Evolutionary conservation across 2,329 filamentous ascomycete genomes (phyloP), one percentile per base, ranked within the genome.

Genomic region (Magnaporthiopsis poae): DNA sequence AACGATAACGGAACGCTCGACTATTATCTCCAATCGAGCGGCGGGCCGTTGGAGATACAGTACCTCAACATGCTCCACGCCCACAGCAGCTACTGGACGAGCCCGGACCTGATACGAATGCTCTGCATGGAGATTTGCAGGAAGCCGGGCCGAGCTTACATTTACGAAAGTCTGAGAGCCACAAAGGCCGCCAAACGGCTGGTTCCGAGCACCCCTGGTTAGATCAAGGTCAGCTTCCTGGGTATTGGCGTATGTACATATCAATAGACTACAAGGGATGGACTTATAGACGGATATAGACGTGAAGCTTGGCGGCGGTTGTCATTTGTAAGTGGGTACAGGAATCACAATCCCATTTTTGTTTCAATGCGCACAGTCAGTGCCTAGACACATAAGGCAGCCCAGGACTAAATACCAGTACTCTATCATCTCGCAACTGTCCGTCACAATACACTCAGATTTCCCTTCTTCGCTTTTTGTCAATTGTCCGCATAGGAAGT

Each of bases 1-100:
- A 99, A 99, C 71, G 95, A 99, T 72, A 98, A 98, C 70, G 94
- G 93, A 0, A 95, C 99, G 77, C 88, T 99, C 60, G 95, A 99
- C 75, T 99, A 87, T 77, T 96, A 89, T 72, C 80, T 99, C 63
- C 87, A 87, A 63, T 92, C 91, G 9, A 90, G 92, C 0, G 90
- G 91, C 1, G 95, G 95, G 0, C 89, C 93, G 4, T 80, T 99
- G 52, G 95, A 96, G 77, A 92, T 97, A 31, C 93, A 98, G 77
- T 99, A 99, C 75, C 78, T 98, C 52, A 97, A 96, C 71, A 99
- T 99, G 95, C 79, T 99, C 66, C 91, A 92, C 67, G 95, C 95
- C 11, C 95, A 99, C 77, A 92, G 91, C 66, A 94, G 90, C 74
- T 99, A 99, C 76, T 99, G 95, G 95, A 84, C 87, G 2, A 88